Percentiles rank a stretch among this genome's conserved stretches.
These are phyloP conservation scores for Urochloa ruziziensis DNA, from an alignment of 176 grass and related monocot species.

Conservation along the genomic window DNA sequence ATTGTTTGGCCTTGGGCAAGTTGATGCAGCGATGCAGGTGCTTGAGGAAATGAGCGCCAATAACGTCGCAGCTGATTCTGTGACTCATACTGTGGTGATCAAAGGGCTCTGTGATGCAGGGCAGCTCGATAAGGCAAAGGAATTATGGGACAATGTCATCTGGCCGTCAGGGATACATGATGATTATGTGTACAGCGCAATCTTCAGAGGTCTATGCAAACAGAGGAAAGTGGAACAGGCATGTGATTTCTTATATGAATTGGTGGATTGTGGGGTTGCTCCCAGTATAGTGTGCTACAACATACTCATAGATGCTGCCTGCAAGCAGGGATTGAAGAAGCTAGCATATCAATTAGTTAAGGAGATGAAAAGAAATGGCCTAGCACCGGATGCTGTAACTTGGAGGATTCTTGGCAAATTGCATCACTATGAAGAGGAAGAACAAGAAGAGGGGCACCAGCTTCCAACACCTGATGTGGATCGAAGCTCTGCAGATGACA, in stretches of 20 bases:
- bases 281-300: slow-evolving; percentile 80
- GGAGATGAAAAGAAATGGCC: slow-evolving; percentile 82
- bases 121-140: slow-evolving; percentile 55
- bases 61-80: slow-evolving; percentile 38
- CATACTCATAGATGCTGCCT: slow-evolving; percentile 68
- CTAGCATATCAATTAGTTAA: slow-evolving; percentile 60
- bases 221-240: slow-evolving; percentile 68
- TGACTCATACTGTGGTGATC: slow-evolving; percentile 54
- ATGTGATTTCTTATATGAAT: slow-evolving; percentile 83
- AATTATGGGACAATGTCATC: slow-evolving; percentile 74
- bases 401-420: slow-evolving; percentile 89
- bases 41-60: slow-evolving; percentile 60
- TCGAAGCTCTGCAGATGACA: slow-evolving; percentile 23
- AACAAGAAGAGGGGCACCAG: slow-evolving; percentile 25
- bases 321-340: slow-evolving; percentile 58
- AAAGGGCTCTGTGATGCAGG: slow-evolving; percentile 52
- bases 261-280: slow-evolving; percentile 54
- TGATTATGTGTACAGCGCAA: slow-evolving; percentile 68
- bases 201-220: slow-evolving; percentile 63
- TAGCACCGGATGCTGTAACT: slow-evolving; percentile 65
- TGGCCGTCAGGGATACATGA: slow-evolving; percentile 86
- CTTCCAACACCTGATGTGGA: neutral
- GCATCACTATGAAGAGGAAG: slow-evolving; percentile 34
- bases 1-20: slow-evolving; percentile 41
- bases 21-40: slow-evolving; percentile 59